Evolutionary conservation across 2,329 filamentous ascomycete species (phyloP), one percentile per base, ranked within the genome.

Genomic region (Clarireedia monteithiana): DNA sequence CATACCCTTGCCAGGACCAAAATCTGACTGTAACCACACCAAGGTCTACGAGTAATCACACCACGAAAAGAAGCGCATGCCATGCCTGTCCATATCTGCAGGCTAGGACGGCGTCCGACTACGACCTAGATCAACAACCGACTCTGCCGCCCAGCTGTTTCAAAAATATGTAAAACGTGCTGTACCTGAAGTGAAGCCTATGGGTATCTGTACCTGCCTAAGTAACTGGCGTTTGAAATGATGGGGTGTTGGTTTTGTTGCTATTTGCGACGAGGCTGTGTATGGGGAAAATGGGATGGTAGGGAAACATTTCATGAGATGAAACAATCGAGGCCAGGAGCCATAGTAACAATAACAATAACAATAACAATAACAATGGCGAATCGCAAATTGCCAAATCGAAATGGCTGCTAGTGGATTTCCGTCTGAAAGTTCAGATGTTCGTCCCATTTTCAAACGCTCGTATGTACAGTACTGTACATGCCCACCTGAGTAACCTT

Each of bases 181-280:
- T 50, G 20, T 40, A 50, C 47, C 38, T 55, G 46, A 44, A 44
- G 38, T 42, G 36, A 30, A 39, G 30, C 30, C 30, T 34, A 34
- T 34, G 10, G 30, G 30, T 20, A 44, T 17, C 40, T 44, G 7
- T 50, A 30, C 26, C 24, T 55, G 40, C 26, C 12, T 44, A 30
- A 54, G 26, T 24, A 14, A 42, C 24, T 27, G 47, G 38, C 38
- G 53, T 55, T 44, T 15, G 14, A 7, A 45, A 48, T 45, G 26
- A 45, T 15, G 38, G 27, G 27, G 15, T 7, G 15, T 23, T 38
- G 30, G 27, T 48, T 23, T 49, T 49, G 27, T 55, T 55, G 17
- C 53, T 50, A 55, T 55, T 55, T 50, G 27, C 38, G 39, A 55
- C 26, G 53, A 26, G 53, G 53, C 53, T 50, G 39, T 55, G 53